phyloP scores from a whole-genome alignment of 257 asterid genomes.

The Sherardia arvensis region DNA sequence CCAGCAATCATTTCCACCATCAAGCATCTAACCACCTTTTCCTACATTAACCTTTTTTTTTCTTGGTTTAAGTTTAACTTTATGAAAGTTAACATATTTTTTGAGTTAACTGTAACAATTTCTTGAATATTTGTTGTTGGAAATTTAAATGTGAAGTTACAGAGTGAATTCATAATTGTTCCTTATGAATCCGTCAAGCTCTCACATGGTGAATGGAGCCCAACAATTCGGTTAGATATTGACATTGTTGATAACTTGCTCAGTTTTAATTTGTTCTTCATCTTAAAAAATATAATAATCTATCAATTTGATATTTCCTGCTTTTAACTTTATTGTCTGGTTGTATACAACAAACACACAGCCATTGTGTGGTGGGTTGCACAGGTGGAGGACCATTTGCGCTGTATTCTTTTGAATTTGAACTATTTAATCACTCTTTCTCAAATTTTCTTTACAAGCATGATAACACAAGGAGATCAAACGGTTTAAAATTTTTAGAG shows the following conservation, averaged over 20 bases:
- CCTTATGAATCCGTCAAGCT: slow-evolving; percentile 38
- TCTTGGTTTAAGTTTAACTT: not conserved
- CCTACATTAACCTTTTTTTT: slow-evolving; percentile 3
- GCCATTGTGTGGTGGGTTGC: not conserved
- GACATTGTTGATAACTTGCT: slow-evolving; percentile 8
- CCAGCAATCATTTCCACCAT: slow-evolving; percentile 35
- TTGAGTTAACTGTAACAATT: no score
- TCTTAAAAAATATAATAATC: slow-evolving; percentile 3
- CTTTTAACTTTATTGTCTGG: not conserved
- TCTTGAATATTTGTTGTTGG: not conserved
- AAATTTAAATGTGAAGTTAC: not conserved
- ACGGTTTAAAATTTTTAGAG: no score
- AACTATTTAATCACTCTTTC: no score
- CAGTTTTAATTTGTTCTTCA: not conserved
- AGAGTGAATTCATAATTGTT: slow-evolving; percentile 30
- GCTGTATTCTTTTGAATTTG: not conserved
- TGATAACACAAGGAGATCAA: no score
- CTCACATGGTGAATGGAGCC: slow-evolving; percentile 42
- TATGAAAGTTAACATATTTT: not conserved
- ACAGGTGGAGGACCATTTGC: not conserved
- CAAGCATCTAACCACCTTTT: slow-evolving; percentile 28
- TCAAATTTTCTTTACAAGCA: no score
- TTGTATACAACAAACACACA: not conserved
- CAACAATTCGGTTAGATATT: slow-evolving; percentile 33
- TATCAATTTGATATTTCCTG: not conserved